phyloP scores from a whole-genome alignment of 108 stramenopile genomes.

The Discostella pseudostelligera region DNA sequence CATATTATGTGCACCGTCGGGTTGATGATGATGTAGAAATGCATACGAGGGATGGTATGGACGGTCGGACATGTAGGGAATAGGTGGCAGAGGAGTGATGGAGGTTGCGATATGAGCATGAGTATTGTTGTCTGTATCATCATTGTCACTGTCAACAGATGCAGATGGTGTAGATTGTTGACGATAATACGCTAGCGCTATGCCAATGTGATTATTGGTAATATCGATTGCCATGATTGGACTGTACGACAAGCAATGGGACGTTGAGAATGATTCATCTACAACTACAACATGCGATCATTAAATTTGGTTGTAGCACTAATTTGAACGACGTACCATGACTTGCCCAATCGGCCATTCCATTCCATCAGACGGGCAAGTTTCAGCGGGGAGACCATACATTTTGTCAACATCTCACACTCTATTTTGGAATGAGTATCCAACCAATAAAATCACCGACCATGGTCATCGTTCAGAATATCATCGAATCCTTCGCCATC shows the following conservation, averaged over 20 bases:
- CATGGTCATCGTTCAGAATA: background rate
- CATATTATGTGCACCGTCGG: background rate
- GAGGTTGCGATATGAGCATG: slow-evolving; percentile 9
- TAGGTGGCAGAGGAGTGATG: slow-evolving; percentile 26
- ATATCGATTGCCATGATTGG: slow-evolving; percentile 30
- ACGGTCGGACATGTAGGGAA: slow-evolving; percentile 31
- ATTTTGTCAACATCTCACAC: slow-evolving; percentile 20
- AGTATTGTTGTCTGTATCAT: slow-evolving; percentile 2
- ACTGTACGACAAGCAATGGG: background rate
- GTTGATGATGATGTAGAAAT: slow-evolving; percentile 22
- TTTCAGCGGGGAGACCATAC: slow-evolving; percentile 22
- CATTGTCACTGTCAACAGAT: background rate
- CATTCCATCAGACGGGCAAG: slow-evolving; percentile 25
- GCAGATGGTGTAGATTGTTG: slow-evolving; percentile 5
- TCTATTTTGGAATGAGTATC: background rate
- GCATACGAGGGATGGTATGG: slow-evolving; percentile 32
- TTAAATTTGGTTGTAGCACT: no score
- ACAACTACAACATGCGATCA: no score
- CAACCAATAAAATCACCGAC: no score
- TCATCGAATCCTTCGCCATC: no score
- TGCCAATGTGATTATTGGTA: slow-evolving; percentile 24
- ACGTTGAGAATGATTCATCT: background rate
- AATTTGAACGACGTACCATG: slow-evolving; percentile 17
- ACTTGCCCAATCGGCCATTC: slow-evolving; percentile 24
- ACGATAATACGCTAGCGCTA: slow-evolving; percentile 28